Conservation (phyloP, 2,329 filamentous ascomycete genomes). For the Diplodia sapinea region DNA sequence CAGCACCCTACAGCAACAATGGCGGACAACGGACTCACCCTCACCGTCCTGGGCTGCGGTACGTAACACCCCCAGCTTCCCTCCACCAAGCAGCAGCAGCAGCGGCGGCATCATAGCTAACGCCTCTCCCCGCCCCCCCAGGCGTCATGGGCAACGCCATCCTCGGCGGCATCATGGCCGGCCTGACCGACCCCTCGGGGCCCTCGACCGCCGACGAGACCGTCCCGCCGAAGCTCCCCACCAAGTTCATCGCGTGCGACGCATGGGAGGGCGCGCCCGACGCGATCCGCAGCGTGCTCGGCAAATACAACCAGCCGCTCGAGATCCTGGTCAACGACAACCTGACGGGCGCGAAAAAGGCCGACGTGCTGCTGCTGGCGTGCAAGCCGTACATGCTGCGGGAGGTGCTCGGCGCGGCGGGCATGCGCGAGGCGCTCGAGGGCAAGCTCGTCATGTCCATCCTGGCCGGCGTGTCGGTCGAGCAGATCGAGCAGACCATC, state of each 20-base stretch:
- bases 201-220: slow-evolving; percentile 46
- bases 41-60: slow-evolving; percentile 85
- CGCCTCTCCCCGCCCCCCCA: slow-evolving; percentile 43
- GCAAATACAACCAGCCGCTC: slow-evolving; percentile 66
- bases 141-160: slow-evolving; percentile 88
- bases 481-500: slow-evolving; percentile 70
- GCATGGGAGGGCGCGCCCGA: slow-evolving; percentile 71
- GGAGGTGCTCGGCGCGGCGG: slow-evolving; percentile 69
- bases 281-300: slow-evolving; percentile 69
- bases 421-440: slow-evolving; percentile 73
- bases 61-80: slow-evolving; percentile 44
- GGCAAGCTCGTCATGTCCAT: slow-evolving; percentile 85
- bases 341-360: slow-evolving; percentile 67
- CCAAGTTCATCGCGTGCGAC: slow-evolving; percentile 81
- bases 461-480: slow-evolving; percentile 74
- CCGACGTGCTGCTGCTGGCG: slow-evolving; percentile 76
- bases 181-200: slow-evolving; percentile 59
- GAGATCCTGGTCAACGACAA: slow-evolving; percentile 76
- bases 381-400: slow-evolving; percentile 81
- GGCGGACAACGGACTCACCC: slow-evolving; percentile 61
- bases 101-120: neutral
- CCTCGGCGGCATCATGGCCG: slow-evolving; percentile 77
- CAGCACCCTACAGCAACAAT: neutral
- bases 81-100: neutral
- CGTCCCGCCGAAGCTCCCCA: slow-evolving; percentile 66